A percentile compares a stretch with the other conserved stretches of the same genome.
phyloP scores from a whole-genome alignment of 2,329 filamentous ascomycete species.

The Capronia epimyces region DNA sequence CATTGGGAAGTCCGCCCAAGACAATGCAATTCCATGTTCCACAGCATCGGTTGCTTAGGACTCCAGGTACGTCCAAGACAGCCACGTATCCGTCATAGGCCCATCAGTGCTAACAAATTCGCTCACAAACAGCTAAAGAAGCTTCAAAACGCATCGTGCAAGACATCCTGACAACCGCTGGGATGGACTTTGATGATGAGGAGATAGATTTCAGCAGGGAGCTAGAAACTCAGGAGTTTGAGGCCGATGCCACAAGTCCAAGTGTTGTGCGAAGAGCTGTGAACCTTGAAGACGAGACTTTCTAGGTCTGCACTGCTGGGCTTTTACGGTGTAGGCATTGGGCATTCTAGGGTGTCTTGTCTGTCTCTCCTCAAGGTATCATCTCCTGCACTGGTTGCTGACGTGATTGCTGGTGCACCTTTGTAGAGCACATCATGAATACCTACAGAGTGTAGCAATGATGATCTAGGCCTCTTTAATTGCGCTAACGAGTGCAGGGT shows the following conservation, averaged over 20 bases:
- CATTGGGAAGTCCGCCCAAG: constrained; percentile 80
- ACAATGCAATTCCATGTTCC: constrained; percentile 51
- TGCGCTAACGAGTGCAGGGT: neutral
- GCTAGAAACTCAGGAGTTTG: constrained; percentile 28
- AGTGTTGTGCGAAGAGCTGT: constrained; percentile 42
- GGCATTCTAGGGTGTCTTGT: too few relatives aligned
- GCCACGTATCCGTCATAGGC: too few relatives aligned
- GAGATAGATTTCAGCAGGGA: constrained; percentile 31
- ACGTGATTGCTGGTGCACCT: too few relatives aligned
- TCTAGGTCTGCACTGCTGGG: constrained; percentile 30
- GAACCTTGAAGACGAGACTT: constrained; percentile 44
- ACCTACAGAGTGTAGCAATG: too few relatives aligned
- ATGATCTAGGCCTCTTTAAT: too few relatives aligned
- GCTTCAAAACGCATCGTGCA: constrained; percentile 47
- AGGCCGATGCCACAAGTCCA: constrained; percentile 40
- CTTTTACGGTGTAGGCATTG: too few relatives aligned
- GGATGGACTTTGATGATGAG: constrained; percentile 33
- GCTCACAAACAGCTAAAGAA: constrained; percentile 41
- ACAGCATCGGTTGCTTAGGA: constrained; percentile 46
- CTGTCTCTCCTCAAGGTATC: too few relatives aligned
- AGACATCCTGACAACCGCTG: constrained; percentile 44
- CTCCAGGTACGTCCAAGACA: constrained; percentile 38
- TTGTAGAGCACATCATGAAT: too few relatives aligned
- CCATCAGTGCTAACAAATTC: neutral
- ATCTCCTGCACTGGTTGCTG: too few relatives aligned